phyloP scores from a whole-genome alignment of 163 green algal species.

The Volvox carteri region DNA sequence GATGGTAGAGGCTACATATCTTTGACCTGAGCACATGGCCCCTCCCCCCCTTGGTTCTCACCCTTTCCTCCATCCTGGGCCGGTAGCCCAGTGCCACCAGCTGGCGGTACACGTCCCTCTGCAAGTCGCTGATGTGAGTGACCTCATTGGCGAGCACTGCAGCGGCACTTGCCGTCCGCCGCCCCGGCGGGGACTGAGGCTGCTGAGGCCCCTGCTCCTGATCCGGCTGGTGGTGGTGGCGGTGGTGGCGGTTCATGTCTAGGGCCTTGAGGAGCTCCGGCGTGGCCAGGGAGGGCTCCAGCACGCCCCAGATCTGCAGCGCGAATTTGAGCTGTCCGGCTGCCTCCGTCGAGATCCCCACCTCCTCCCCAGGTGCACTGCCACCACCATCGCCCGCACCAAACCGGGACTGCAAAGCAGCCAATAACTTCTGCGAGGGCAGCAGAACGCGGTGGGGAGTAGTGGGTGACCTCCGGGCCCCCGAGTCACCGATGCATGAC shows the following conservation, averaged over 20 bases:
- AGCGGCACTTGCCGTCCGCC: neutral
- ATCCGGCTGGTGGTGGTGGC: neutral
- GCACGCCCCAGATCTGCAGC: constrained; percentile 14
- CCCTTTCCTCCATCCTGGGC: constrained; percentile 17
- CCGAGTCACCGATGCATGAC: no score
- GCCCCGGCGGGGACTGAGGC: neutral
- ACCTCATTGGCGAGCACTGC: no score
- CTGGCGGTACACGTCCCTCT: constrained; percentile 20
- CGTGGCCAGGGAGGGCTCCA: neutral
- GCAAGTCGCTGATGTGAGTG: neutral
- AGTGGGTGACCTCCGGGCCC: neutral
- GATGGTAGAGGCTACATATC: neutral
- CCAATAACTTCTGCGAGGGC: neutral
- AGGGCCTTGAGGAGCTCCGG: neutral
- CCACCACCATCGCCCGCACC: no score
- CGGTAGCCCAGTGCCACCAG: neutral
- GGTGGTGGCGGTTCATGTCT: neutral
- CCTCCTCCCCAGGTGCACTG: no score
- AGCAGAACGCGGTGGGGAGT: neutral
- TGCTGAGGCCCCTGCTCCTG: neutral
- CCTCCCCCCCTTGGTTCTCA: no score
- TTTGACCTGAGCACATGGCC: no score
- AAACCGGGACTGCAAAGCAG: neutral
- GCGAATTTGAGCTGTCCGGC: neutral
- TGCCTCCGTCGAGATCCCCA: neutral